Conservation (phyloP, 306 rosid species). For the Quercus gilva region DNA sequence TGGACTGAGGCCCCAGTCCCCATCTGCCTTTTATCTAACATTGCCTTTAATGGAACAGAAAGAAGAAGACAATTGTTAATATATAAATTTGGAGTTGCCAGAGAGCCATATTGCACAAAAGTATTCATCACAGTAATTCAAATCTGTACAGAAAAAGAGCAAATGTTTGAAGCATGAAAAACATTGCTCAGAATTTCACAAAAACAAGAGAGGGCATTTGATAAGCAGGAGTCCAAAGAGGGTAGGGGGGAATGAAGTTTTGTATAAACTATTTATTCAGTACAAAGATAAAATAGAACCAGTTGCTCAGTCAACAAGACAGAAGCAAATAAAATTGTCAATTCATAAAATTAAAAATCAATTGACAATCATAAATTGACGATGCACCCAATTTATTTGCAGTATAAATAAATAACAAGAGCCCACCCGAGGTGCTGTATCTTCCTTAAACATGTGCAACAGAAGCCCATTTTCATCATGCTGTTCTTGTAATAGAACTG, state of each 20-base stretch:
- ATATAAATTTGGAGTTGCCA: slow-evolving; percentile 2
- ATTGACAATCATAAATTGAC: neutral
- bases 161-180: neutral
- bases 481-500: slow-evolving; percentile 80
- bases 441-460: slow-evolving; percentile 50
- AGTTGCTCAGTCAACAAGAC: neutral
- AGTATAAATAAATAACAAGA: slow-evolving; percentile 2
- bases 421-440: slow-evolving; percentile 59
- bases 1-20: slow-evolving; percentile 35
- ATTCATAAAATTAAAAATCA: neutral
- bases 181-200: neutral
- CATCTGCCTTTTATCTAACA: slow-evolving; percentile 43
- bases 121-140: slow-evolving; percentile 4
- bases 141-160: slow-evolving; percentile 10
- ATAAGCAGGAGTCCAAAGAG: neutral
- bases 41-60: slow-evolving; percentile 44
- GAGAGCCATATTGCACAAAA: slow-evolving; percentile 1
- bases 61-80: slow-evolving; percentile 13
- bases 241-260: neutral
- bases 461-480: slow-evolving; percentile 61
- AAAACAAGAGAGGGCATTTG: neutral
- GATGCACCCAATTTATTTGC: neutral
- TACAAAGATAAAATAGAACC: neutral
- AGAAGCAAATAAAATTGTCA: neutral
- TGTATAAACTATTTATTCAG: neutral